phyloP scores from a whole-genome alignment of 1,139 yeast genomes.

The Meyerozyma guilliermondii region DNA sequence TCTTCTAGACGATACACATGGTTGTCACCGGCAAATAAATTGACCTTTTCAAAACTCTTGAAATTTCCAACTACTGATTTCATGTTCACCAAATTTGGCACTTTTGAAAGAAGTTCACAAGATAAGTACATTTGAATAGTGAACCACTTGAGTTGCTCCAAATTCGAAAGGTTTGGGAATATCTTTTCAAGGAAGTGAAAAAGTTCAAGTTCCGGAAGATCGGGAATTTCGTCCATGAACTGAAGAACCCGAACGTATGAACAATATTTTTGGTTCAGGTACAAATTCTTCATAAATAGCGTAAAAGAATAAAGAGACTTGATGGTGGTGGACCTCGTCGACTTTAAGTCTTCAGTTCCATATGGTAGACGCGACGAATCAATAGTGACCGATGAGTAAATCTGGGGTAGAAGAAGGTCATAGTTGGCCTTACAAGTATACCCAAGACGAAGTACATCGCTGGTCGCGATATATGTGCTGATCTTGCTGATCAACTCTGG shows the following conservation, averaged over 20 bases:
- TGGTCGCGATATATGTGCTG: constrained; percentile 12
- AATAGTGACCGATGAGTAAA: constrained; percentile 18
- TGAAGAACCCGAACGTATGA: constrained; percentile 12
- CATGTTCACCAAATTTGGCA: constrained; percentile 11
- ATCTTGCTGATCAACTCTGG: constrained; percentile 17
- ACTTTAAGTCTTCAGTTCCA: constrained; percentile 1
- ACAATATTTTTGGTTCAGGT: constrained; percentile 10
- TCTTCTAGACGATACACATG: constrained; percentile 9
- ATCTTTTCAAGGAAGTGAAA: constrained; percentile 12
- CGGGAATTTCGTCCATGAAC: constrained; percentile 18
- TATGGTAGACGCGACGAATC: constrained; percentile 14
- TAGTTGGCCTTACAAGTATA: constrained; percentile 13
- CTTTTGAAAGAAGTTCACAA: constrained; percentile 9
- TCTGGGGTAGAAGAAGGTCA: constrained; percentile 12
- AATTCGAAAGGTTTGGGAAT: constrained; percentile 16
- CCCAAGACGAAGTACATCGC: constrained; percentile 15
- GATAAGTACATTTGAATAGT: constrained; percentile 12
- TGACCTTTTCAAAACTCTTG: constrained; percentile 12
- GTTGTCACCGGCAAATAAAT: not conserved
- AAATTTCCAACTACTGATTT: constrained; percentile 17
- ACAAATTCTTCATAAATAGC: constrained; percentile 15
- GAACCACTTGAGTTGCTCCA: constrained; percentile 21
- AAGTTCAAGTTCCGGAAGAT: constrained; percentile 22
- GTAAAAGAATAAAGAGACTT: constrained; percentile 17
- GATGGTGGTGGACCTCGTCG: constrained; percentile 4